A percentile compares a stretch with the other conserved stretches of the same genome.
These are phyloP conservation scores for Pinus albicaulis DNA, from an alignment of 75 land plant genomes.

Conservation along the genomic window DNA sequence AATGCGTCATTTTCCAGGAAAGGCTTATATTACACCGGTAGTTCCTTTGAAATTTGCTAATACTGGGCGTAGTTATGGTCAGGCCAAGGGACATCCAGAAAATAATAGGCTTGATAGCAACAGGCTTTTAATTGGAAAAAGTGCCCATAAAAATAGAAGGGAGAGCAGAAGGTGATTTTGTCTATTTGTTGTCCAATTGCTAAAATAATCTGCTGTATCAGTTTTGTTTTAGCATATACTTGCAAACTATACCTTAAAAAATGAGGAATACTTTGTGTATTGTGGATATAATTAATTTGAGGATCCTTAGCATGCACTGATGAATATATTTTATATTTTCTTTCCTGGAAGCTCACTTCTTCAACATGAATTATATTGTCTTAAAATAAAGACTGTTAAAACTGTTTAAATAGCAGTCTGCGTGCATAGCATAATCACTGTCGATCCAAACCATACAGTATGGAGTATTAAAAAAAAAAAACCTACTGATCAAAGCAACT, in stretches of 20 bases:
- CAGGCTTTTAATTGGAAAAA: not conserved
- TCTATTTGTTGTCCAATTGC: not conserved
- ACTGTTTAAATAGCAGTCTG: no score
- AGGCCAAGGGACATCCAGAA: constrained; percentile 4
- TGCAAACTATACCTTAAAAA: not conserved
- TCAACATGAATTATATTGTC: no score
- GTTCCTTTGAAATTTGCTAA: constrained; percentile 72
- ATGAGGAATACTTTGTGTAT: not conserved
- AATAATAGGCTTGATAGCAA: not conserved
- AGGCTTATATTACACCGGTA: constrained; percentile 62
- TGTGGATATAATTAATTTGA: not conserved
- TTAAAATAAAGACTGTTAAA: no score
- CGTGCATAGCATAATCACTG: no score
- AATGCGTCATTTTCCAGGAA: constrained; percentile 78
- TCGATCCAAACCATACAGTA: no score
- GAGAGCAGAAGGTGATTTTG: not conserved
- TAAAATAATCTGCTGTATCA: not conserved
- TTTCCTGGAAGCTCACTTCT: not conserved
- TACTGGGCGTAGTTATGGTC: not conserved
- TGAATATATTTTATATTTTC: not conserved
- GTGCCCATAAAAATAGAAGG: not conserved
- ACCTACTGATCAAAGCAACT: no score
- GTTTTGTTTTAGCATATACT: not conserved
- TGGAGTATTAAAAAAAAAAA: no score
- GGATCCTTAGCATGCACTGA: not conserved